Evolutionary conservation across 495 filamentous ascomycete species (phyloP).

Genomic region (Immersiella caudata): DNA sequence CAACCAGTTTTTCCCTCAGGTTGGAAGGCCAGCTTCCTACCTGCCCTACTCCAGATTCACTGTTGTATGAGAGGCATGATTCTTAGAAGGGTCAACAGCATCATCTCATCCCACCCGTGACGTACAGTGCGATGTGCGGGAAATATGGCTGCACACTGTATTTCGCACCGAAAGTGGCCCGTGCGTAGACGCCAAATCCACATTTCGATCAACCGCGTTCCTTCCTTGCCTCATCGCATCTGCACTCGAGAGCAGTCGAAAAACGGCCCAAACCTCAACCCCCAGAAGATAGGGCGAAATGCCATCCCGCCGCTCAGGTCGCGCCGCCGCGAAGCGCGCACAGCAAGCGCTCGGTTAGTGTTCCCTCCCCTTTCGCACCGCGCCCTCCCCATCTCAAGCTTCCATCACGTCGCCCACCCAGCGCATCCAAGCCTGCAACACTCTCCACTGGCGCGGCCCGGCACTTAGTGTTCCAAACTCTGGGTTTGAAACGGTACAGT

Average conservation of each 20-base stretch:
- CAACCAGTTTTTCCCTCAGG: too few species aligned
- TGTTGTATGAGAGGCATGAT: too few species aligned
- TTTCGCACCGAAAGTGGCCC: background rate
- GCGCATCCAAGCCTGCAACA: background rate
- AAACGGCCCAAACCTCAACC: background rate
- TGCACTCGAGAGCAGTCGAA: background rate
- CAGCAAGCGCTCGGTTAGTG: conserved; percentile 38
- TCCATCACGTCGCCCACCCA: background rate
- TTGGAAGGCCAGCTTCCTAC: too few species aligned
- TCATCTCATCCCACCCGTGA: too few species aligned
- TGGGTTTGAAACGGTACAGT: background rate
- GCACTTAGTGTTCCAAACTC: background rate
- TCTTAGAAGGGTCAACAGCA: too few species aligned
- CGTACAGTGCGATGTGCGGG: background rate
- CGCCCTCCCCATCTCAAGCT: conserved; percentile 3
- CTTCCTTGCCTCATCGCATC: background rate
- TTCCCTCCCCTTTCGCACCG: background rate
- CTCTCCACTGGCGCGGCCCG: background rate
- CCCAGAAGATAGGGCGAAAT: conserved; percentile 18
- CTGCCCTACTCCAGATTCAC: too few species aligned
- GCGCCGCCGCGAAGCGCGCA: conserved; percentile 39
- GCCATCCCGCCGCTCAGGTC: conserved; percentile 37
- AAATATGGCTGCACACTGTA: background rate
- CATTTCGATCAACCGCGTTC: conserved; percentile 1
- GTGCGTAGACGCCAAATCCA: conserved; percentile 4